Conservation (phyloP, 148 eudicot genomes). For the Limonium bicolor region DNA sequence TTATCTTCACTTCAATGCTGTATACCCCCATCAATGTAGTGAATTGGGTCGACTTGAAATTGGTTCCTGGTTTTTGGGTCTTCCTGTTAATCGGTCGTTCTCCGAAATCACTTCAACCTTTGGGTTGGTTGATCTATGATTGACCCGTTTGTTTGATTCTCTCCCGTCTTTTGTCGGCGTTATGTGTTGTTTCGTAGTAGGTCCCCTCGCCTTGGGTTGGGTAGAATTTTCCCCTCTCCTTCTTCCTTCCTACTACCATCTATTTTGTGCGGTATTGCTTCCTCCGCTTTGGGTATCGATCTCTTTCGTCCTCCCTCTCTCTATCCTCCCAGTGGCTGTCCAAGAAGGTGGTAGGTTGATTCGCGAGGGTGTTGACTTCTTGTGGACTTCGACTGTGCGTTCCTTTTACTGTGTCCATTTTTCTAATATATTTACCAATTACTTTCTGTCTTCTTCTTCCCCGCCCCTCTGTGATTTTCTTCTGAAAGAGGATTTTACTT, state of each 20-base stretch:
- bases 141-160: not conserved
- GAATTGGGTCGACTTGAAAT: not conserved
- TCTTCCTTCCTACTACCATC: not conserved
- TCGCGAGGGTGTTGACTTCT: constrained; percentile 6
- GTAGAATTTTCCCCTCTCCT: not conserved
- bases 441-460: not conserved
- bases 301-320: not conserved
- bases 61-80: not conserved
- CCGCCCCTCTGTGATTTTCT: not conserved
- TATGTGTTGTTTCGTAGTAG: not conserved
- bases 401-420: not conserved
- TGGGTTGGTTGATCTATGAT: not conserved
- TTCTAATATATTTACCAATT: not conserved
- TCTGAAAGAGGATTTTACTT: not conserved
- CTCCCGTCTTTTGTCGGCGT: not conserved
- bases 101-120: too few species aligned
- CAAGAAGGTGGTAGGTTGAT: constrained; percentile 1
- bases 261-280: not conserved
- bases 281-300: not conserved
- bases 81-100: not conserved
- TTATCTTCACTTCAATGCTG: constrained; percentile 1
- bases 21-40: not conserved
- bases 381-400: not conserved
- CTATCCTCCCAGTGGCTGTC: not conserved
- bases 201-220: not conserved